phyloP scores from a whole-genome alignment of 208 protist species.

The Angomonas ambiguus region DNA sequence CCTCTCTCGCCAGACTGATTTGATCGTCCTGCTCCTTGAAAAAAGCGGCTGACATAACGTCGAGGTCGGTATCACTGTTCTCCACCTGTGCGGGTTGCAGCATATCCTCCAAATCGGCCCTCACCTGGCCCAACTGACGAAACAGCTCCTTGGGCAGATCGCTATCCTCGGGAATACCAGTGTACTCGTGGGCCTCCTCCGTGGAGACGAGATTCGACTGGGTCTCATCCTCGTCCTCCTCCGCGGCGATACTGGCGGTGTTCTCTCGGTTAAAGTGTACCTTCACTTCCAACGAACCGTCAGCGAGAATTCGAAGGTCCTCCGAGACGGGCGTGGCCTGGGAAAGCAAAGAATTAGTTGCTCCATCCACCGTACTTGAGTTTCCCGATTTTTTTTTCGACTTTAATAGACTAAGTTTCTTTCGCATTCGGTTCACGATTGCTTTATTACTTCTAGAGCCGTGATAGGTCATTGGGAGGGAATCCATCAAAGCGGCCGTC shows the following conservation, averaged over 20 bases:
- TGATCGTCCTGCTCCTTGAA: slow-evolving; percentile 1
- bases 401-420: not conserved
- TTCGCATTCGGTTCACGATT: not conserved
- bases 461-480: not conserved
- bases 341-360: not conserved
- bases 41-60: not conserved
- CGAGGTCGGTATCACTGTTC: not conserved
- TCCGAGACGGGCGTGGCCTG: not conserved
- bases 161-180: not conserved
- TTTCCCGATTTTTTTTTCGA: not conserved
- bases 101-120: slow-evolving; percentile 29
- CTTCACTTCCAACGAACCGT: not conserved
- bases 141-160: slow-evolving; percentile 3
- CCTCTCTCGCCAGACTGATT: not conserved
- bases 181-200: not conserved
- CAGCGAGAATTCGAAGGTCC: not conserved
- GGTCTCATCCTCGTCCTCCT: slow-evolving; percentile 5
- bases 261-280: not conserved
- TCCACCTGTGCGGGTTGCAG: slow-evolving; percentile 14
- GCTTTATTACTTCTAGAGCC: not conserved
- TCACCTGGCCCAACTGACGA: slow-evolving; percentile 25
- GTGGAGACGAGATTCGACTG: not conserved
- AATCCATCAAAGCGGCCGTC: slow-evolving; percentile 9
- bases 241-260: not conserved
- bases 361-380: not conserved